Evolutionary conservation across 805 yeast genomes (phyloP).

Genomic region (Spencermartinsiella europaea): DNA sequence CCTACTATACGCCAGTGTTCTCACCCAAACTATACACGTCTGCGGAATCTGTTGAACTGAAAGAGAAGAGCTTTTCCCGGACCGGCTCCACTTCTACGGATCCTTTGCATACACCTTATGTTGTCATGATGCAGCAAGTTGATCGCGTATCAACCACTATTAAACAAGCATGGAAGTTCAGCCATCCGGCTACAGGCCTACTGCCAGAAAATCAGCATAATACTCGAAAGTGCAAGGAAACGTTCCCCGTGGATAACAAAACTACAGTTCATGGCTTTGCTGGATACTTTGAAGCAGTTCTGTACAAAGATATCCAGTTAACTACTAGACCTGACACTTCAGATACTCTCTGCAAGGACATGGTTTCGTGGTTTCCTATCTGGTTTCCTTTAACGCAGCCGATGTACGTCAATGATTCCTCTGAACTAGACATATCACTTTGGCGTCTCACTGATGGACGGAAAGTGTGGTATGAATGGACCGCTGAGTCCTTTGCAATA

Average conservation of each 20-base stretch:
- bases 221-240: constrained; percentile 28
- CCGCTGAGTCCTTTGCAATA: constrained; percentile 45
- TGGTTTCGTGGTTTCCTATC: constrained; percentile 66
- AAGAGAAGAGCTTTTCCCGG: background rate
- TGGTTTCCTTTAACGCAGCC: constrained; percentile 59
- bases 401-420: constrained; percentile 46
- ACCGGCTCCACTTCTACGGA: constrained; percentile 8
- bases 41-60: constrained; percentile 1
- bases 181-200: constrained; percentile 41
- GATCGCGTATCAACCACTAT: constrained; percentile 41
- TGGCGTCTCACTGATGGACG: constrained; percentile 41
- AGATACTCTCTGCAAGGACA: constrained; percentile 35
- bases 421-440: constrained; percentile 48
- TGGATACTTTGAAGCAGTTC: constrained; percentile 67
- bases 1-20: constrained; percentile 62
- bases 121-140: constrained; percentile 38
- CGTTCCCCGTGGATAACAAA: constrained; percentile 43
- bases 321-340: constrained; percentile 44
- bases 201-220: constrained; percentile 19
- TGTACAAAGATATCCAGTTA: constrained; percentile 55
- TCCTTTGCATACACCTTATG: constrained; percentile 38
- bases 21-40: constrained; percentile 45
- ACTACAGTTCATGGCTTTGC: constrained; percentile 66
- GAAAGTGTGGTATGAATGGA: constrained; percentile 67
- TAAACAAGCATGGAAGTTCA: constrained; percentile 56